Percentiles rank a stretch among this genome's conserved stretches.
Conservation (phyloP, 116 monocot species). For the Dioscorea cayenensis region DNA sequence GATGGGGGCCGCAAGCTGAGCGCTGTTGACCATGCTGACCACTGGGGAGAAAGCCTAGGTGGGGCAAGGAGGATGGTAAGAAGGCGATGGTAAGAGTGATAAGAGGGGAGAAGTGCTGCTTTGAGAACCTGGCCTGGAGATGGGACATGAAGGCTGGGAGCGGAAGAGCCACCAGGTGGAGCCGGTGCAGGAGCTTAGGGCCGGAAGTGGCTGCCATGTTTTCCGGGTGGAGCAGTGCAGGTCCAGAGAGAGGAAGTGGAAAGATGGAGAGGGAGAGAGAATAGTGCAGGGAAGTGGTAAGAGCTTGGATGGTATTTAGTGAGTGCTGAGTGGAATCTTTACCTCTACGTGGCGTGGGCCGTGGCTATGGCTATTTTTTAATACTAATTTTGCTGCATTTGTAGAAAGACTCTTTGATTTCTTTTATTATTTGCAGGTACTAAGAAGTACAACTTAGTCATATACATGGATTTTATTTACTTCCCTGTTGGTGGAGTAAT, state of each 20-base stretch:
- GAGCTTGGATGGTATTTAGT: background rate
- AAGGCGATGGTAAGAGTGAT: constrained; percentile 22
- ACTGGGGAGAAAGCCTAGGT: constrained; percentile 39
- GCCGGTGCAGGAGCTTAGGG: constrained; percentile 16
- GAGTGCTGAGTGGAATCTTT: background rate
- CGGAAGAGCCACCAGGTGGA: constrained; percentile 51
- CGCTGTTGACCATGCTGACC: constrained; percentile 47
- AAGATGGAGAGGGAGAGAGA: background rate
- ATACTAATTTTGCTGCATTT: background rate
- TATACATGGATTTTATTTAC: too few species aligned
- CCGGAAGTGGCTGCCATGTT: background rate
- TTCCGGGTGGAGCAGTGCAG: background rate
- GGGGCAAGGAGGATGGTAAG: constrained; percentile 25
- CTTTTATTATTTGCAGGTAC: too few species aligned
- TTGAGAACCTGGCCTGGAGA: constrained; percentile 6
- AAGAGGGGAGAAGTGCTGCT: constrained; percentile 14
- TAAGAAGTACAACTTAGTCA: too few species aligned
- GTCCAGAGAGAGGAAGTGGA: background rate
- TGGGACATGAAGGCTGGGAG: constrained; percentile 46
- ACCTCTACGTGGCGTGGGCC: background rate
- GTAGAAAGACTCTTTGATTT: too few species aligned
- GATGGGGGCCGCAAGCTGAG: constrained; percentile 18
- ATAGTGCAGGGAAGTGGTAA: background rate
- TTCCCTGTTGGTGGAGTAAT: too few species aligned
- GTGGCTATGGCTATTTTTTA: too few species aligned